phyloP scores from a whole-genome alignment of 371 early-diverging fungal species.

The Mucor indicus region DNA sequence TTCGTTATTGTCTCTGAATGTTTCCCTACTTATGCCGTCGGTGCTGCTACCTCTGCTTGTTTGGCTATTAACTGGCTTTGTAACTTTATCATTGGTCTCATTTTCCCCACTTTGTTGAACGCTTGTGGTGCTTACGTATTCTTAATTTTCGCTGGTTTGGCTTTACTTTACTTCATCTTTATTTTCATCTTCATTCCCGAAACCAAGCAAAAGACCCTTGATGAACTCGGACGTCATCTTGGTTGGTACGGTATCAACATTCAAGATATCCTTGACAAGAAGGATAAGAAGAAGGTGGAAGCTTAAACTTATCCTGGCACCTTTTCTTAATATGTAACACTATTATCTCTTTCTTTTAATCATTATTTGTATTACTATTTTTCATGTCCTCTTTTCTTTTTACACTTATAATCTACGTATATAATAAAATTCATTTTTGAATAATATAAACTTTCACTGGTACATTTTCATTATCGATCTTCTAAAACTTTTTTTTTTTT shows the following conservation, averaged over 20 bases:
- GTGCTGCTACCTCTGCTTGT: slow-evolving; percentile 64
- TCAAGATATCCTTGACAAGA: slow-evolving; percentile 12
- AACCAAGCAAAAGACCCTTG: slow-evolving; percentile 70
- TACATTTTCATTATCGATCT: no score
- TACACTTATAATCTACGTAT: no score
- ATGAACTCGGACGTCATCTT: slow-evolving; percentile 54
- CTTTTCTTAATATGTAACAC: no score
- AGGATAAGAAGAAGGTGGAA: no score
- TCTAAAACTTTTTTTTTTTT: no score
- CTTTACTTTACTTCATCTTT: slow-evolving; percentile 54
- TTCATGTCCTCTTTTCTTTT: no score
- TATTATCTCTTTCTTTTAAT: no score
- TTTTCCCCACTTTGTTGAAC: slow-evolving; percentile 61
- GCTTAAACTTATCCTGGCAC: no score
- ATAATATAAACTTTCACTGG: no score
- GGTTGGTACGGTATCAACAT: slow-evolving; percentile 41
- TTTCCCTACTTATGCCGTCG: slow-evolving; percentile 67
- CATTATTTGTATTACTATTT: no score
- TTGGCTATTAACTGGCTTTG: slow-evolving; percentile 70
- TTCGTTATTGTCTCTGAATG: slow-evolving; percentile 69
- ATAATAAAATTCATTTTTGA: no score
- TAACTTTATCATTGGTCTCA: slow-evolving; percentile 64
- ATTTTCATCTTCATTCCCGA: slow-evolving; percentile 73
- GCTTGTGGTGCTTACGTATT: slow-evolving; percentile 67
- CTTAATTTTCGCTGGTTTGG: slow-evolving; percentile 64